Evolutionary conservation across 495 filamentous ascomycete genomes (phyloP), one percentile per base, ranked within the genome.

Genomic region (Tuber borchii): DNA sequence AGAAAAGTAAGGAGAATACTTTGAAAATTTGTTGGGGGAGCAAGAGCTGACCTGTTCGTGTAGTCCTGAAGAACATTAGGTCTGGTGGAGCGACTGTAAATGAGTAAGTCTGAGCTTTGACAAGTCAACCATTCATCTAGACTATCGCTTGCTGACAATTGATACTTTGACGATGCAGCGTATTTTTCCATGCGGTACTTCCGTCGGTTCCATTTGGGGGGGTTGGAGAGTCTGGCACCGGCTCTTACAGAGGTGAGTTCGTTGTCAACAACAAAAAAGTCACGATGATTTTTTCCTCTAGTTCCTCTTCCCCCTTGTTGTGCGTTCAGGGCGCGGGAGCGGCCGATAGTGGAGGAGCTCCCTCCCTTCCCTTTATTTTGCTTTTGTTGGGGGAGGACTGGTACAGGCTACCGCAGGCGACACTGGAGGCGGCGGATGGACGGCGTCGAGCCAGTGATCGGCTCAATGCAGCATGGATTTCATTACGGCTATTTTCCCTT

Each of bases 121-220:
- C 48, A 48, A 31, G 22, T 71, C 72, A 69, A 51, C 68, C 74
- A 51, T 44, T 26, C 75, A n/a, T 48, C 71, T 76, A 76, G 40
- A 34, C 69, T 56, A 22, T 37, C 61, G 70, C 44, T 71, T 26
- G 31, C 70, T 75, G 70, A 79, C 42, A 17, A 45, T 69, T 37
- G 44, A 65, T 34, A 65, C 56, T 65, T 65, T 34, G 56, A 65
- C 56, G 56, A 61, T 46, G 12, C 17, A 79, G 78, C 84, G 86
- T 90, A 71, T 92, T 89, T 80, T 90, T 93, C 84, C 94, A 97
- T 85, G 91, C 87, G 70, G 87, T 86, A 4, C 89, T 97, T 77
- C 88, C 90, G 34, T 93, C 90, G 14, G 85, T 97, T 6, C 86
- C 93, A 72, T 97, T 99, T 82, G 95, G 95, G 77, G 95, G 95